Evolutionary conservation across 2,329 filamentous ascomycete species (phyloP).

Genomic region (Calonectria pteridis): DNA sequence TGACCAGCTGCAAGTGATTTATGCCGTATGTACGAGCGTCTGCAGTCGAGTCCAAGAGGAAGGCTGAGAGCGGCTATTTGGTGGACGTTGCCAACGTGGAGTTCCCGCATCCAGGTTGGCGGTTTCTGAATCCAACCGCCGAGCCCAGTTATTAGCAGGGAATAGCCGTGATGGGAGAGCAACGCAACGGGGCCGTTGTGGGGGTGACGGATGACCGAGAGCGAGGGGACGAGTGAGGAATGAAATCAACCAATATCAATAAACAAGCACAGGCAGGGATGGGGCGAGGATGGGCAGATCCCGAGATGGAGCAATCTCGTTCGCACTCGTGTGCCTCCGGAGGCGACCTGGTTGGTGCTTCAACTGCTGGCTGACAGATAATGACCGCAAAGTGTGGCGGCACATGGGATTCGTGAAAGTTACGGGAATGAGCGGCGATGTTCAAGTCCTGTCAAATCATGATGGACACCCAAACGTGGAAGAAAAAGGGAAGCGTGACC

Average conservation of each 20-base stretch:
- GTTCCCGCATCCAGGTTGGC: constrained; percentile 42
- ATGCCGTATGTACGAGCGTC: neutral
- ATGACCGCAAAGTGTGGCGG: neutral
- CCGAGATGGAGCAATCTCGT: constrained; percentile 32
- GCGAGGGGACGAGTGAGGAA: constrained; percentile 15
- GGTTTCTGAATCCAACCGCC: constrained; percentile 32
- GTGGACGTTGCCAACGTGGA: constrained; percentile 13
- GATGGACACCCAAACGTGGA: neutral
- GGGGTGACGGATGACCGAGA: neutral
- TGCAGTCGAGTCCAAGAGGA: neutral
- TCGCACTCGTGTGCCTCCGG: constrained; percentile 13
- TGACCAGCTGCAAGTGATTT: constrained; percentile 17
- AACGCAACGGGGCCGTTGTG: neutral
- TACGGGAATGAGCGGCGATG: constrained; percentile 2
- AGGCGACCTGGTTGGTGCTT: neutral
- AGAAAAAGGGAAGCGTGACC: neutral
- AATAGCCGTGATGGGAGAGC: constrained; percentile 18
- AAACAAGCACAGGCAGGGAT: constrained; percentile 36
- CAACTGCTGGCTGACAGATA: neutral
- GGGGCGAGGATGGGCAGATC: constrained; percentile 40
- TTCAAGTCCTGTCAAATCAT: neutral
- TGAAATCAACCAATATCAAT: constrained; percentile 37
- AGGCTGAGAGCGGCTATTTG: neutral
- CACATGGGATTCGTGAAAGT: neutral
- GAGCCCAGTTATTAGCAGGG: constrained; percentile 23